phyloP scores from a whole-genome alignment of 805 yeast species.

The Monosporozyma aquatica region DNA sequence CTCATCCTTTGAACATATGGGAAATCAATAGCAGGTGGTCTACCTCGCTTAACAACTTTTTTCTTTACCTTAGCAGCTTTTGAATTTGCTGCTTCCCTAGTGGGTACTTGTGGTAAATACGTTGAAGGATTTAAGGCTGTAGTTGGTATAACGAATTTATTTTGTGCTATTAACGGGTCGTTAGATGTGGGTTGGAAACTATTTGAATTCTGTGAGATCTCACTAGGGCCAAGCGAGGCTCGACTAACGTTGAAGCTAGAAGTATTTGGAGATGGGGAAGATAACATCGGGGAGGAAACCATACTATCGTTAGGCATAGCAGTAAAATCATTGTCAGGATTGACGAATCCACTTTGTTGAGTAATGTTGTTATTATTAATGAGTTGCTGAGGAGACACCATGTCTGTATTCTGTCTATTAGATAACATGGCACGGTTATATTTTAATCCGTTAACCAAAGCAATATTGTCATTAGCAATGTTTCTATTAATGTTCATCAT shows the following conservation, averaged over 20 bases:
- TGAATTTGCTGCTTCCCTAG: background rate
- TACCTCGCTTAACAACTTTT: conserved; percentile 28
- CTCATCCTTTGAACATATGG: conserved; percentile 83
- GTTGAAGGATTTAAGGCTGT: background rate
- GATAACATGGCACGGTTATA: background rate
- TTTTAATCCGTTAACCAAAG: background rate
- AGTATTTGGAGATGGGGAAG: background rate
- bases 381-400: background rate
- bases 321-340: background rate
- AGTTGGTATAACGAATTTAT: background rate
- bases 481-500: no score
- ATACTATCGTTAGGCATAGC: background rate
- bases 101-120: background rate
- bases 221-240: no score
- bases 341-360: no score
- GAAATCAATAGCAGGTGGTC: conserved; percentile 30
- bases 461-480: background rate
- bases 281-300: background rate
- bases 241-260: background rate
- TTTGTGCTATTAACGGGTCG: background rate
- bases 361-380: background rate
- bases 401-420: background rate
- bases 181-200: background rate
- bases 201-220: no score
- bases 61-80: conserved; percentile 5